phyloP scores from a whole-genome alignment of 2,329 filamentous ascomycete genomes.

The Aspergillus quadrilineatus region DNA sequence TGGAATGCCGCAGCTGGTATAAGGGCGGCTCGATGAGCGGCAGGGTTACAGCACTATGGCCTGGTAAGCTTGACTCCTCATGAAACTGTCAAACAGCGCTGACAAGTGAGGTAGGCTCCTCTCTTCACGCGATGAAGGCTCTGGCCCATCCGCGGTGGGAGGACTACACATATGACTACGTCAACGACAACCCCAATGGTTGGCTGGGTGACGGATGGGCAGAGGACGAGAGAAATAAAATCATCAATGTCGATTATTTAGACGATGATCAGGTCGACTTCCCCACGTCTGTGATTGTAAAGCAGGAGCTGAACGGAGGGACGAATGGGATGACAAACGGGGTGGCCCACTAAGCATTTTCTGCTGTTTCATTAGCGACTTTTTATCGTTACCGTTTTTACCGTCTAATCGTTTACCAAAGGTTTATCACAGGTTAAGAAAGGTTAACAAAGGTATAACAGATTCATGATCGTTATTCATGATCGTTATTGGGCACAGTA shows the following conservation, averaged over 20 bases:
- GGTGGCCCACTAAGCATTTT: not conserved
- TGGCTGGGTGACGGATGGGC: constrained; percentile 40
- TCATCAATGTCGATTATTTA: constrained; percentile 36
- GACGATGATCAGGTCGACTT: constrained; percentile 39
- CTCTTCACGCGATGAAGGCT: constrained; percentile 38
- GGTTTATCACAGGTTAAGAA: too few relatives aligned
- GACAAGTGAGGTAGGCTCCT: constrained; percentile 27
- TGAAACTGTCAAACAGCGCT: not conserved
- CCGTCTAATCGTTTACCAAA: too few relatives aligned
- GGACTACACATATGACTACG: constrained; percentile 40
- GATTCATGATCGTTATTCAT: too few relatives aligned
- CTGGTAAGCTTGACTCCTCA: constrained; percentile 24
- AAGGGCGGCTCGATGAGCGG: constrained; percentile 35
- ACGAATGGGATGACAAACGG: not conserved
- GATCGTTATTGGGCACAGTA: too few relatives aligned
- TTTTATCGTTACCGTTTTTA: not conserved
- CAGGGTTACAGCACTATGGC: constrained; percentile 36
- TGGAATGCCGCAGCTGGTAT: constrained; percentile 41
- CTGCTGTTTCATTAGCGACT: not conserved
- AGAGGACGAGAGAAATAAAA: constrained; percentile 31
- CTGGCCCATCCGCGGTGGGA: constrained; percentile 40
- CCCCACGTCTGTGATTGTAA: constrained; percentile 19
- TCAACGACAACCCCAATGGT: constrained; percentile 31
- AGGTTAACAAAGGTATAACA: too few relatives aligned
- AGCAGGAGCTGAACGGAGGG: not conserved